Conservation (phyloP, 2,329 filamentous ascomycete genomes). For the Chalaropsis ovoidea region DNA sequence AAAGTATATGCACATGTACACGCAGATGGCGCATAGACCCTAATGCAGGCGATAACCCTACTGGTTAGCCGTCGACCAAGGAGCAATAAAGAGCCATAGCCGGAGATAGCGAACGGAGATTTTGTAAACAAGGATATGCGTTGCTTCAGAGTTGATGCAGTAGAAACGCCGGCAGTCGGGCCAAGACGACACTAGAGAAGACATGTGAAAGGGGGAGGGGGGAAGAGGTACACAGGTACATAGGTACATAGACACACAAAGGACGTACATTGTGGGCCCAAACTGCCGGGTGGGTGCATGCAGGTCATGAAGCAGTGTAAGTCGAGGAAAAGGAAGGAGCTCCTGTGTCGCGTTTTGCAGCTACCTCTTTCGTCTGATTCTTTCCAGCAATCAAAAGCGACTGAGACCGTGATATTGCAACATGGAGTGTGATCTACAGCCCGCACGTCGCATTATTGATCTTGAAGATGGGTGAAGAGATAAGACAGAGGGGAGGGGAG, state of each 20-base stretch:
- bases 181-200: slow-evolving; percentile 1
- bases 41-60: not conserved
- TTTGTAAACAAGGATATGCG: not conserved
- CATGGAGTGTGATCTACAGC: not conserved
- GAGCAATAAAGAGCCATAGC: not conserved
- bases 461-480: not conserved
- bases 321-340: too few relatives aligned
- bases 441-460: not conserved
- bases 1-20: not conserved
- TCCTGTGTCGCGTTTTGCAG: not conserved
- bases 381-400: not conserved
- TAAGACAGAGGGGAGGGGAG: not conserved
- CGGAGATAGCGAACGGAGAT: not conserved
- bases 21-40: not conserved
- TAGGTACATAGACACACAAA: not conserved
- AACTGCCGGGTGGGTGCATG: not conserved
- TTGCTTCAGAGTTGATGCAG: not conserved
- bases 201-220: not conserved
- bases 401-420: not conserved
- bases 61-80: not conserved
- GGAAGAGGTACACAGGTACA: not conserved
- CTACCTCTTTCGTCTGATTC: not conserved
- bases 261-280: not conserved
- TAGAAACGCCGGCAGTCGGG: not conserved
- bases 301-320: not conserved